Evolutionary conservation across 768 basidiomycete genomes (phyloP), one percentile per base, ranked within the genome.

Genomic region (Panus rudis): DNA sequence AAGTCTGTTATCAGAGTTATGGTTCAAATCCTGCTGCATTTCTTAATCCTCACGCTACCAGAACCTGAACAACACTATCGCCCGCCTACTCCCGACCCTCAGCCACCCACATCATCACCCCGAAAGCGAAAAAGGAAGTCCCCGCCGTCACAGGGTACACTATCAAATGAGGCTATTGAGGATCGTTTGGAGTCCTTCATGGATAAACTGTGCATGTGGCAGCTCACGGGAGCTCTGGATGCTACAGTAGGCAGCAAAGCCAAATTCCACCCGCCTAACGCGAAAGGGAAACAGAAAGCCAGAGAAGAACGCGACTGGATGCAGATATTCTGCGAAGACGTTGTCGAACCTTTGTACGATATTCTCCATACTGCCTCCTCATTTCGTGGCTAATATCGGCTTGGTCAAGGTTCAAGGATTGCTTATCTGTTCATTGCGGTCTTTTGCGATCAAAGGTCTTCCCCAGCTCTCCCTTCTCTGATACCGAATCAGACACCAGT

Each of bases 141-240:
- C 21, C 50, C 43, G 7, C 35, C 45, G 12, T 40, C 44, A 12
- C 32, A 47, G 39, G 30, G 38, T 23, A 16, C 45, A 14, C 48
- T 55, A 17, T 43, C 55, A 7, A 37, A 33, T 27, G 30, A 42
- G 20, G 22, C 51, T 12, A 55, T 64, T 11, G 73, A 76, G 39
- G 80, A 78, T n/a, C 68, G 71, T 20, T 60, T 87, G 1, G 84
- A 89, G 56, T 65, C 68, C 1, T 79, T 82, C 60, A 85, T 87
- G 81, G 86, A 89, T 61, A 84, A 80, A 53, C 60, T 90, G 6
- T 83, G 81, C 3, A 78, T 73, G 63, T 86, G 84, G 84, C 87
- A 89, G 54, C 72, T 89, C 17, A 60, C 68, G 49, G 49, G 47
- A 3, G 55, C 59, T 25, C 58, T 82, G 44, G 61, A 66, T 20